phyloP scores from a whole-genome alignment of 1,284 basidiomycete genomes.

The Tylopilus orsonianus region DNA sequence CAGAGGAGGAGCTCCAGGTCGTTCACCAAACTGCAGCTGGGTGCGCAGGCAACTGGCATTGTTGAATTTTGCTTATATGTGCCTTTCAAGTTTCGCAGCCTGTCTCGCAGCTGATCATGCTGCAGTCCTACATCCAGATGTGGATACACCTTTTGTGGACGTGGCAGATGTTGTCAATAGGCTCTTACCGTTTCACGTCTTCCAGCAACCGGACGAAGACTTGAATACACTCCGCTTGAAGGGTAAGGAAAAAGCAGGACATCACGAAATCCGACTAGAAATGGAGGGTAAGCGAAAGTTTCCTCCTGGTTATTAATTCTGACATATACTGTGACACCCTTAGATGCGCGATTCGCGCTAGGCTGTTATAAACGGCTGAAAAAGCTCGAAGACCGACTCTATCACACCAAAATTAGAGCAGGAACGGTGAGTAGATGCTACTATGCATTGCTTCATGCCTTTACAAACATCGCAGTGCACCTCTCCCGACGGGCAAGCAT shows the following conservation, averaged over 20 bases:
- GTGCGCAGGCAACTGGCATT: slow-evolving; percentile 34
- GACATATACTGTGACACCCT: slow-evolving; percentile 4
- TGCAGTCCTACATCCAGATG: slow-evolving; percentile 58
- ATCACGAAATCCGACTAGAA: slow-evolving; percentile 47
- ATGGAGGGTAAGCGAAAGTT: slow-evolving; percentile 43
- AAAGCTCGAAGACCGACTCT: slow-evolving; percentile 57
- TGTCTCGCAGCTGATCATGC: slow-evolving; percentile 62
- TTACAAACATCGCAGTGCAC: slow-evolving; percentile 44
- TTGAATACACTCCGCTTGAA: slow-evolving; percentile 48
- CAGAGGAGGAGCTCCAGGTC: slow-evolving; percentile 38
- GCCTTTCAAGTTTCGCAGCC: slow-evolving; percentile 48
- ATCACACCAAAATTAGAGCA: slow-evolving; percentile 47
- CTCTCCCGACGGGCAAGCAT: slow-evolving; percentile 59
- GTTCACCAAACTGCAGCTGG: slow-evolving; percentile 47
- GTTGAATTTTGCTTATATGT: slow-evolving; percentile 18
- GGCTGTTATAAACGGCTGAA: slow-evolving; percentile 59
- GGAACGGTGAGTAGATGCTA: slow-evolving; percentile 50
- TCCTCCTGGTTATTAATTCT: background rate
- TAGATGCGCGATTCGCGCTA: slow-evolving; percentile 68
- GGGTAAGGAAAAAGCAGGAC: slow-evolving; percentile 54
- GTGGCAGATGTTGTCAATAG: slow-evolving; percentile 60
- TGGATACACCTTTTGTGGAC: slow-evolving; percentile 65
- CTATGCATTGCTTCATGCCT: slow-evolving; percentile 5
- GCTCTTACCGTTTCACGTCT: slow-evolving; percentile 74
- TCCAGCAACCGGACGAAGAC: slow-evolving; percentile 69